Evolutionary conservation across 1,284 basidiomycete genomes (phyloP).

Genomic region (Trametes polyzona): DNA sequence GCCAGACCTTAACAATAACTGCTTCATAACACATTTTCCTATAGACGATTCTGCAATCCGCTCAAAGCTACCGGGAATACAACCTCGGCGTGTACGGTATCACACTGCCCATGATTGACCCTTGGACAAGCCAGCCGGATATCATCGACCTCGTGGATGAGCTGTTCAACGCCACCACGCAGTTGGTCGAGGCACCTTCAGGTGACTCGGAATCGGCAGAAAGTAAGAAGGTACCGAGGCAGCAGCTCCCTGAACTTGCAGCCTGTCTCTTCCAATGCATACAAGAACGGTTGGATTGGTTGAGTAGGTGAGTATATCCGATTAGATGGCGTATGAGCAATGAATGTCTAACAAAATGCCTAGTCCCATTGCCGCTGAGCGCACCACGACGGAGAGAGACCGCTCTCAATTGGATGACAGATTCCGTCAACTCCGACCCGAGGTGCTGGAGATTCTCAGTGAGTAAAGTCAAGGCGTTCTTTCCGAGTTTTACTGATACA

Average conservation of each 20-base stretch:
- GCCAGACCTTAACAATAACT: not conserved
- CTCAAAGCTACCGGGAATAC: constrained; percentile 74
- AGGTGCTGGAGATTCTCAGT: constrained; percentile 80
- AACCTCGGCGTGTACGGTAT: constrained; percentile 80
- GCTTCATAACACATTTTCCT: not conserved
- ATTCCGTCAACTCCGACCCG: constrained; percentile 72
- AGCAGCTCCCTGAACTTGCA: constrained; percentile 77
- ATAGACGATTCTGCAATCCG: constrained; percentile 75
- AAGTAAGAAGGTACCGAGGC: constrained; percentile 43
- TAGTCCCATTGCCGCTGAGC: constrained; percentile 51
- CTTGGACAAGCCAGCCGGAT: constrained; percentile 81
- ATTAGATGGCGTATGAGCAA: not conserved
- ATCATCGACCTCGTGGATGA: constrained; percentile 74
- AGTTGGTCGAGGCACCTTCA: constrained; percentile 46
- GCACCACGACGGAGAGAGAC: constrained; percentile 54
- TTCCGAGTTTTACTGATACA: not conserved
- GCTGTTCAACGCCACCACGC: constrained; percentile 74
- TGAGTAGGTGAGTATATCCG: constrained; percentile 54
- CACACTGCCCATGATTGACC: constrained; percentile 67
- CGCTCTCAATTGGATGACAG: constrained; percentile 60
- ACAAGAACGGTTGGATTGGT: constrained; percentile 74
- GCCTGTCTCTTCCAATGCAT: constrained; percentile 71
- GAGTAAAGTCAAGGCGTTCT: constrained; percentile 32
- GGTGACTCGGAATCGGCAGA: constrained; percentile 30
- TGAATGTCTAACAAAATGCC: not conserved